phyloP scores from a whole-genome alignment of 202 grass and related monocot genomes.

The Cymbopogon flexuosus region DNA sequence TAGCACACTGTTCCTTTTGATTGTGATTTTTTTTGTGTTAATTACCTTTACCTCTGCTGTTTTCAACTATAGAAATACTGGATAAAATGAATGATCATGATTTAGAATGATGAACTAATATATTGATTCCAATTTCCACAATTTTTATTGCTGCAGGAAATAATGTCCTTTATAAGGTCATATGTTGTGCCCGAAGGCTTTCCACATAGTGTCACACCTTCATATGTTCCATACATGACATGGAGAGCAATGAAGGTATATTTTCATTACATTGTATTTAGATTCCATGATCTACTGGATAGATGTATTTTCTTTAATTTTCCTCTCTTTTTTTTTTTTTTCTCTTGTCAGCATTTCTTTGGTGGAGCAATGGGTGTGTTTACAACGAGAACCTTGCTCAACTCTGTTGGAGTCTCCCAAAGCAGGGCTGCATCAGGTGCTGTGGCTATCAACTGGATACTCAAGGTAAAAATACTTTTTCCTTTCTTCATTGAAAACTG shows the following conservation, averaged over 20 bases:
- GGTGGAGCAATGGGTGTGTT: slow-evolving; percentile 98
- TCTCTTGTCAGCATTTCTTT: slow-evolving; percentile 81
- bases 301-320: background rate
- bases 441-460: slow-evolving; percentile 99
- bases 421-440: slow-evolving; percentile 82
- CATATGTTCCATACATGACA: slow-evolving; percentile 98
- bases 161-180: slow-evolving; percentile 84
- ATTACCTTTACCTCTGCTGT: background rate
- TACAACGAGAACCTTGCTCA: slow-evolving; percentile 82
- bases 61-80: background rate
- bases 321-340: background rate
- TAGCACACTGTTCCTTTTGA: background rate
- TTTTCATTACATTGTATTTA: background rate
- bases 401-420: slow-evolving; percentile 83
- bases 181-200: slow-evolving; percentile 98
- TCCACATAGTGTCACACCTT: slow-evolving; percentile 85
- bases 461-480: slow-evolving; percentile 52
- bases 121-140: background rate
- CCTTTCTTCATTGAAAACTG: background rate
- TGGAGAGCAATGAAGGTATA: slow-evolving; percentile 97
- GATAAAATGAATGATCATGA: background rate
- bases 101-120: slow-evolving; percentile 1
- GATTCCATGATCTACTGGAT: background rate
- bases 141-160: slow-evolving; percentile 49
- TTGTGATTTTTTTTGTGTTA: background rate